Percentiles rank a stretch among this genome's conserved stretches.
Evolutionary conservation across 2,329 filamentous ascomycete genomes (phyloP).

Genomic region (Grosmannia serpens): DNA sequence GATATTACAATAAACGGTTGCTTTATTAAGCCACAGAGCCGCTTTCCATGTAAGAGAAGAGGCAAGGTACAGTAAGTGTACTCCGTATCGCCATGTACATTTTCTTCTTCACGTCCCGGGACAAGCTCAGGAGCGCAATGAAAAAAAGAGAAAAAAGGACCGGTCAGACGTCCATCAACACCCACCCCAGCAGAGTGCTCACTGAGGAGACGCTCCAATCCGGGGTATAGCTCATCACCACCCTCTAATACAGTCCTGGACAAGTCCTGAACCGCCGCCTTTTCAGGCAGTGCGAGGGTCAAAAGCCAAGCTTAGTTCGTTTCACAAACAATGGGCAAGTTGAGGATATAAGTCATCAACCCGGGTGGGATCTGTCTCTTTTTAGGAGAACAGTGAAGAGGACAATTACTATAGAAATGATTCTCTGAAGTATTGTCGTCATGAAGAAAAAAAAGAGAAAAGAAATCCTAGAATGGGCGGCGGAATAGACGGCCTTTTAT

Average conservation of each 20-base stretch:
- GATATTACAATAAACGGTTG: neutral
- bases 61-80: too few relatives aligned
- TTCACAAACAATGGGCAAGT: constrained; percentile 21
- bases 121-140: constrained; percentile 37
- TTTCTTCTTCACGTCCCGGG: constrained; percentile 41
- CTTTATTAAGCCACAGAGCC: too few relatives aligned
- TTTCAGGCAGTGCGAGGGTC: constrained; percentile 50
- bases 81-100: too few relatives aligned
- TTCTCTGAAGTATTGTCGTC: constrained; percentile 65
- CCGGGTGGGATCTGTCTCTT: constrained; percentile 92
- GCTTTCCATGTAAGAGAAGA: too few relatives aligned
- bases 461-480: constrained; percentile 20
- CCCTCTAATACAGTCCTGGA: constrained; percentile 59
- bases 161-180: constrained; percentile 87
- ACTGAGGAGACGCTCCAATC: constrained; percentile 49
- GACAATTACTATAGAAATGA: constrained; percentile 98
- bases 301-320: constrained; percentile 49
- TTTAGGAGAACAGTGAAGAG: constrained; percentile 82
- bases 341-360: constrained; percentile 83
- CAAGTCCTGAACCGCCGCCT: constrained; percentile 37
- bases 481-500: constrained; percentile 26
- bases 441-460: constrained; percentile 40
- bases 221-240: constrained; percentile 92
- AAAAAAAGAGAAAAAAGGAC: constrained; percentile 46
- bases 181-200: constrained; percentile 70